Conservation (phyloP, 73 alveolate genomes). For the Paramecium primaurelia region DNA sequence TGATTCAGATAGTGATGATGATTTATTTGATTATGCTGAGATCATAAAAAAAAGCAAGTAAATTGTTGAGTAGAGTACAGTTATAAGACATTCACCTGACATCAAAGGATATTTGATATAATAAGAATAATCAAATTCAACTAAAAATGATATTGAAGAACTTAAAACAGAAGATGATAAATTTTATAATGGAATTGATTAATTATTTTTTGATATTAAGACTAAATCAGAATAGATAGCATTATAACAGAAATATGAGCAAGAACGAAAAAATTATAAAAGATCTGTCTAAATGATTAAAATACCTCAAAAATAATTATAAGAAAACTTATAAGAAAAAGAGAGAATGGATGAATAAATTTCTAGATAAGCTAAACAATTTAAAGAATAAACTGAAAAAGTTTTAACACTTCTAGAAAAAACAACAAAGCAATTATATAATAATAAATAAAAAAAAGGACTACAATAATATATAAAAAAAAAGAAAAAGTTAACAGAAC, state of each 20-base stretch:
- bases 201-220: not conserved
- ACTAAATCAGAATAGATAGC: not conserved
- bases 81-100: not conserved
- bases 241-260: not conserved
- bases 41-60: not conserved
- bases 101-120: not conserved
- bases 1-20: not conserved
- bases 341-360: not conserved
- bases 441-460: not conserved
- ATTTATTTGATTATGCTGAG: slow-evolving; percentile 11
- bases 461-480: not conserved
- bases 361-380: not conserved
- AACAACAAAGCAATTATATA: not conserved
- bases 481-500: not conserved
- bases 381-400: not conserved
- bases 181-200: not conserved
- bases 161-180: slow-evolving; percentile 11
- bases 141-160: not conserved
- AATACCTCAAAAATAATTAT: not conserved
- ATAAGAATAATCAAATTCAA: not conserved
- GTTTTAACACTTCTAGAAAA: slow-evolving; percentile 6
- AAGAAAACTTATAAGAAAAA: not conserved
- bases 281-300: not conserved
- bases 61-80: not conserved
- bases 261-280: not conserved